Conservation (phyloP, 2,329 filamentous ascomycete genomes). For the Fusarium equiseti region DNA sequence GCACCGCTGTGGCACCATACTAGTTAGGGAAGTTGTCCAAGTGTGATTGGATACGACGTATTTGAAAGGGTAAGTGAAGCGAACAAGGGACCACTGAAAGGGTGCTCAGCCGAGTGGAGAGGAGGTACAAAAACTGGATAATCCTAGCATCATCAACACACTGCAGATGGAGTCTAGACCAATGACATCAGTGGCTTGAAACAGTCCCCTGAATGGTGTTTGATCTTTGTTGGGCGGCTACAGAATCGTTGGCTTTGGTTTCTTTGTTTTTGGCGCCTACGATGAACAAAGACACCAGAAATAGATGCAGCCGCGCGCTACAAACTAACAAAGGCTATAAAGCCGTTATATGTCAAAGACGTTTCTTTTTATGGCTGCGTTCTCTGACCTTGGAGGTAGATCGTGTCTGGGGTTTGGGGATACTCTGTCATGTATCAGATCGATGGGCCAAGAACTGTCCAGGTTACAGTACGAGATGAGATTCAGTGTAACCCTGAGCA, state of each 20-base stretch:
- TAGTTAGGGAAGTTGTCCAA: neutral
- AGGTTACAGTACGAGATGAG: neutral
- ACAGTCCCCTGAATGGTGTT: neutral
- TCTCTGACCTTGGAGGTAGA: neutral
- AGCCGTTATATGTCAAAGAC: neutral
- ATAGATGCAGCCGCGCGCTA: neutral
- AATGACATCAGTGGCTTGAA: neutral
- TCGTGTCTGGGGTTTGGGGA: neutral
- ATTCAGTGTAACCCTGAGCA: neutral
- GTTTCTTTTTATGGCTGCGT: neutral
- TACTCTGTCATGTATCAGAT: neutral
- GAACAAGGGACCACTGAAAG: neutral
- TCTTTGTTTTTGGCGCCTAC: neutral
- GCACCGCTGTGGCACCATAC: neutral
- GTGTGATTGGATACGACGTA: neutral
- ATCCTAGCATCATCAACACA: neutral
- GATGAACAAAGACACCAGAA: neutral
- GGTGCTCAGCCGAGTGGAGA: neutral
- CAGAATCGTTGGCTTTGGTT: neutral
- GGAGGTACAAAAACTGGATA: neutral
- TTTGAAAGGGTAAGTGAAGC: neutral
- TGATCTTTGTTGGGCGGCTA: neutral
- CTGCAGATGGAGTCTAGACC: neutral
- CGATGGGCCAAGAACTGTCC: neutral
- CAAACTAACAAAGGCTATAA: neutral